phyloP scores from a whole-genome alignment of 1,284 basidiomycete genomes.

The Ceratobasidium sp. region DNA sequence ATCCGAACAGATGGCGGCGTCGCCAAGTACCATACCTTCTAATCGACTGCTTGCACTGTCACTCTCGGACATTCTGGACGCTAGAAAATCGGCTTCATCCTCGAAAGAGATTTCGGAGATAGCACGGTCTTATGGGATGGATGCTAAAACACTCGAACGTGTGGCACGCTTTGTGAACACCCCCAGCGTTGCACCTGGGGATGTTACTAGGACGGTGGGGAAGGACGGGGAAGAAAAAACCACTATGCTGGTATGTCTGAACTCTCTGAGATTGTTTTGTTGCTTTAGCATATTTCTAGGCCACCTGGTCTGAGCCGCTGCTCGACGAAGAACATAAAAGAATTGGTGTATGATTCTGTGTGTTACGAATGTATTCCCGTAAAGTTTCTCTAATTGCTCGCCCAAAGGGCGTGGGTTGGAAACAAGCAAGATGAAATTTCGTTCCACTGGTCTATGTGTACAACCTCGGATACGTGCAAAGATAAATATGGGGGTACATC shows the following conservation, averaged over 20 bases:
- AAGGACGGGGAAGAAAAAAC: constrained; percentile 72
- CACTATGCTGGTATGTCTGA: constrained; percentile 67
- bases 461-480: constrained; percentile 43
- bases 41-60: constrained; percentile 71
- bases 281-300: not conserved
- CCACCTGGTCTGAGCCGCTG: constrained; percentile 40
- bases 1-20: constrained; percentile 67
- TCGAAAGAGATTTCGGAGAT: constrained; percentile 64
- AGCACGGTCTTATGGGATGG: constrained; percentile 71
- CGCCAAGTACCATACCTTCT: constrained; percentile 55
- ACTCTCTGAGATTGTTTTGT: not conserved
- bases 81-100: constrained; percentile 68
- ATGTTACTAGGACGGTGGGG: constrained; percentile 64
- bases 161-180: constrained; percentile 76
- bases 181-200: constrained; percentile 72
- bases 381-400: not conserved
- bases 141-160: constrained; percentile 66
- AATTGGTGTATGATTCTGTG: constrained; percentile 2
- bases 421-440: constrained; percentile 36
- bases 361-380: not conserved
- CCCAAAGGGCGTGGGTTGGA: not conserved
- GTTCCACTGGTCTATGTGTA: constrained; percentile 45
- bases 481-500: constrained; percentile 10
- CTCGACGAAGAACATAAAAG: constrained; percentile 40
- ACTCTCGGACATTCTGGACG: constrained; percentile 74